A percentile compares a stretch with the other conserved stretches of the same genome.
phyloP scores from a whole-genome alignment of 306 rosid species.

The Cucumis cinereus region DNA sequence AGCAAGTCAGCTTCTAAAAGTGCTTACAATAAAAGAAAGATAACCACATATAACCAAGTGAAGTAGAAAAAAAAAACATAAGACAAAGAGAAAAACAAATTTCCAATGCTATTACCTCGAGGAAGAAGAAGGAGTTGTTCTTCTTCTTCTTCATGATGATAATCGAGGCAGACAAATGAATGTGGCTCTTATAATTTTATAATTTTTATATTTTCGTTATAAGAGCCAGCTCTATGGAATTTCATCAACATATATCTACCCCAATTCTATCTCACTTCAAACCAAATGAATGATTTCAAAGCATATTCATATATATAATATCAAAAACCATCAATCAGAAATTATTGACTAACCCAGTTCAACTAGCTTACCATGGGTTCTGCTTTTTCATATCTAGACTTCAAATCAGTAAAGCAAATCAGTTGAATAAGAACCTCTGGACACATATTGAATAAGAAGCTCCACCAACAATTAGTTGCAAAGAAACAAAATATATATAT shows the following conservation, averaged over 20 bases:
- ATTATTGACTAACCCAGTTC: too few relatives aligned
- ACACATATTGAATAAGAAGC: too few relatives aligned
- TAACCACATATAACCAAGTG: constrained; percentile 1
- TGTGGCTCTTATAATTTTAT: too few relatives aligned
- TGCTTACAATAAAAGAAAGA: constrained; percentile 4
- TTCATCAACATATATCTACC: background rate
- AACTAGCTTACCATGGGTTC: too few relatives aligned
- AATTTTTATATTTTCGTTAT: too few relatives aligned
- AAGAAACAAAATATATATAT: too few relatives aligned
- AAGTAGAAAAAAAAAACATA: background rate
- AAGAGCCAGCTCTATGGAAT: background rate
- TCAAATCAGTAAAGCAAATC: too few relatives aligned
- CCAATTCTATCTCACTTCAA: background rate
- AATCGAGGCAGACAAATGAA: background rate
- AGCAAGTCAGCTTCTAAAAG: background rate
- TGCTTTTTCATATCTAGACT: too few relatives aligned
- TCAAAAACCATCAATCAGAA: too few relatives aligned
- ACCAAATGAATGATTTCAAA: background rate
- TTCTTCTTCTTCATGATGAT: background rate
- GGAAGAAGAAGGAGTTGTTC: constrained; percentile 52
- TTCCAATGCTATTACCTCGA: constrained; percentile 43
- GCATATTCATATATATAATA: background rate
- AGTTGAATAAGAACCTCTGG: too few relatives aligned
- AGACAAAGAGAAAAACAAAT: background rate
- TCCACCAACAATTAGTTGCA: too few relatives aligned